Evolutionary conservation across 148 eudicot genomes (phyloP).

Genomic region (Rhododendron williamsianum): DNA sequence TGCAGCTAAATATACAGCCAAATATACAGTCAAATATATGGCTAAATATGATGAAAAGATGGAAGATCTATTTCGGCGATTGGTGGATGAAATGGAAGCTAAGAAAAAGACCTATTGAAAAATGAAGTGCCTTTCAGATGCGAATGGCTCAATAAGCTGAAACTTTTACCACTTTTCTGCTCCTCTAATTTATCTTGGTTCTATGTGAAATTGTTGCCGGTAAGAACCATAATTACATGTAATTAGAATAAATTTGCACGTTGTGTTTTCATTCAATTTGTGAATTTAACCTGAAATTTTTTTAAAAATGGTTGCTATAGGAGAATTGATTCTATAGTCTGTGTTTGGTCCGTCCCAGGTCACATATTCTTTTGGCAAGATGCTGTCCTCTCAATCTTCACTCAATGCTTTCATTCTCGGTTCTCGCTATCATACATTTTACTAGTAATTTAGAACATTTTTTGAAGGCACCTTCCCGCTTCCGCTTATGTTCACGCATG

Average conservation of each 20-base stretch:
- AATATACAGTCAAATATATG: too few relatives aligned
- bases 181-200: neutral
- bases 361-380: too few relatives aligned
- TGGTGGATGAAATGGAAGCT: neutral
- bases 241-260: neutral
- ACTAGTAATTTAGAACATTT: too few relatives aligned
- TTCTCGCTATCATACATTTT: too few relatives aligned
- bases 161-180: neutral
- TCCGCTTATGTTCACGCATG: too few relatives aligned
- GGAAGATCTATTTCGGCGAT: neutral
- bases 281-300: neutral
- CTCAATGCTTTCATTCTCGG: too few relatives aligned
- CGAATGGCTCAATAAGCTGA: neutral
- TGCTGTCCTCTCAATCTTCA: too few relatives aligned
- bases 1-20: too few relatives aligned
- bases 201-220: neutral
- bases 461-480: too few relatives aligned
- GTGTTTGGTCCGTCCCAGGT: too few relatives aligned
- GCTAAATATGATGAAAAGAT: too few relatives aligned
- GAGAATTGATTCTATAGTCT: neutral
- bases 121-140: neutral
- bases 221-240: neutral
- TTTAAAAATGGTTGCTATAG: neutral
- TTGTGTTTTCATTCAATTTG: neutral
- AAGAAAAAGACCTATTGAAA: neutral